Evolutionary conservation across 768 basidiomycete species (phyloP), one percentile per base, ranked within the genome.

Genomic region (Polyporus arcularius): DNA sequence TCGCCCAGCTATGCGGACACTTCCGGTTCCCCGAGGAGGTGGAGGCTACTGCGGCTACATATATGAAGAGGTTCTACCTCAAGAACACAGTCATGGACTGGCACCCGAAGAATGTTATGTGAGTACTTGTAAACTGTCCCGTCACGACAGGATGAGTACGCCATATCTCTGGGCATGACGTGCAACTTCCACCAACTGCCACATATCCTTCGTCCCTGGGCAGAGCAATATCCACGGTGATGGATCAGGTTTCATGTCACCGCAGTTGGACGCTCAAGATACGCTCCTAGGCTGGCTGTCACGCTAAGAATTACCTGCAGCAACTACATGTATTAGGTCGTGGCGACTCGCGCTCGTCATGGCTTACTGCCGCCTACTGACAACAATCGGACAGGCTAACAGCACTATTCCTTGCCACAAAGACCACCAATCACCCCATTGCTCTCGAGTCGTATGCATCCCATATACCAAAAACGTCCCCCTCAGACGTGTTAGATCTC

Each of bases 71-170:
- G 4, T 99, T 99, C 75, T 99, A 98, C 72, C 82, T 98, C 57
- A 90, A 90, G 76, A 98, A 98, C 70, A 98, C 96, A 2, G 94
- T 95, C 55, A 98, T 98, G 95, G 97, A 98, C 72, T 98, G 94
- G 89, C 97, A 98, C 77, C 97, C 97, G 0, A 96, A 96, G 76
- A 95, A 93, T 70, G 93, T 99, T 69, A 99, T 99, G 97, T 97
- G 69, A 51, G 88, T 9, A 12, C 26, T 32, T 40, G 38, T 52
- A 11, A 28, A 43, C 26, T 56, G 39, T 39, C 46, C 28, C 9
- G 55, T 59, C 49, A 58, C 14, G 15, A 26, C 63, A 59, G 10
- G 15, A 26, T 63, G 12, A 50, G 35, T 35, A 3, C 1, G 35
- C 21, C 21, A 26, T 2, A 26, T 26, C 1, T 26, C 21, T 26